phyloP scores from a whole-genome alignment of 2,329 filamentous ascomycete genomes.

The Verruconis gallopava region DNA sequence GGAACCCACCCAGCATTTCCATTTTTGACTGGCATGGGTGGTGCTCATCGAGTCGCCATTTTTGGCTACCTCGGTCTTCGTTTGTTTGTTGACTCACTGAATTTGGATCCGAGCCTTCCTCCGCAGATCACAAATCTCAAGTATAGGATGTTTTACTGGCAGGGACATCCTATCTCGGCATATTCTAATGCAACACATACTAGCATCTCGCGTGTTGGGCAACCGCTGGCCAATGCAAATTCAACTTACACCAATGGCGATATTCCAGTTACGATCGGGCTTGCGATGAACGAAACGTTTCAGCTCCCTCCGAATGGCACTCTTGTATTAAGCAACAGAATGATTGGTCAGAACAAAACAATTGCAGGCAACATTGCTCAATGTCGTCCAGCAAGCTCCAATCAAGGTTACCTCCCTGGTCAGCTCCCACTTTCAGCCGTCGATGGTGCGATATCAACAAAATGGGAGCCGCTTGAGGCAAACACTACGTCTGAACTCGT shows the following conservation, averaged over 20 bases:
- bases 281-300: conserved; percentile 28
- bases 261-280: conserved; percentile 47
- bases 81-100: conserved; percentile 44
- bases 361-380: conserved; percentile 49
- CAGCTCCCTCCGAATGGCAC: conserved; percentile 36
- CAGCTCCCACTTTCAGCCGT: conserved; percentile 57
- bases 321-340: conserved; percentile 45
- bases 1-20: conserved; percentile 57
- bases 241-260: conserved; percentile 36
- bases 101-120: conserved; percentile 52
- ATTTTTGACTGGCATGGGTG: conserved; percentile 58
- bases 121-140: conserved; percentile 49
- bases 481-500: conserved; percentile 42
- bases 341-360: conserved; percentile 41
- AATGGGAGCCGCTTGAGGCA: conserved; percentile 48
- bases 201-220: conserved; percentile 40
- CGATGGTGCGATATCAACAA: conserved; percentile 52
- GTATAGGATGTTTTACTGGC: conserved; percentile 54
- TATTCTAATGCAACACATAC: conserved; percentile 53
- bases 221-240: conserved; percentile 40
- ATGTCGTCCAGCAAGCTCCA: conserved; percentile 42
- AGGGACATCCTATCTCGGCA: conserved; percentile 49
- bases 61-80: conserved; percentile 56
- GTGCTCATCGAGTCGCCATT: conserved; percentile 52
- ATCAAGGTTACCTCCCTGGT: conserved; percentile 41